Evolutionary conservation across 2,329 filamentous ascomycete genomes (phyloP), one percentile per base, ranked within the genome.

Genomic region (Cladorrhinum sp.): DNA sequence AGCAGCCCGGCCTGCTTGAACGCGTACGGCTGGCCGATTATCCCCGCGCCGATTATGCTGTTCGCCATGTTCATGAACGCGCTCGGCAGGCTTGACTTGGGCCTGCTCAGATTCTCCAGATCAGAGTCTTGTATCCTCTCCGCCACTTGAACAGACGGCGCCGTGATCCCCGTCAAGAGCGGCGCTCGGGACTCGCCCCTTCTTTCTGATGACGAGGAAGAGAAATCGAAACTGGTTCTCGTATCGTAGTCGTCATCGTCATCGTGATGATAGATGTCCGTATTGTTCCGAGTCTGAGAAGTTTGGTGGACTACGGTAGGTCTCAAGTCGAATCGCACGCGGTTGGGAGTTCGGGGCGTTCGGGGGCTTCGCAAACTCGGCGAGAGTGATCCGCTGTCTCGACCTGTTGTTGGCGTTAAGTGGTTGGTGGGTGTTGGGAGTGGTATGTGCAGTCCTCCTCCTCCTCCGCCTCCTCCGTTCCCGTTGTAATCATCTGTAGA

Each of bases 21-120:
- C n/a, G 95, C 95, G 76, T 98, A 99, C 12, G 95, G 93, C 76
- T 99, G 95, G 2, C 91, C 86, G 70, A 89, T 88, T 74, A 89
- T 89, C 56, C 86, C 86, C 1, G 86, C 87, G 41, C 86, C 87
- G 67, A 99, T 97, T 73, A 99, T 99, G 69, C 91, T 96, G 78
- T 99, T 99, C 64, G 95, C 93, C 95, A 99, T 99, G 77, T 99
- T 99, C 92, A 98, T 96, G 68, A 99, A 98, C 2, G 95, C 93
- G 72, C 89, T 91, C 64, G 84, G 82, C 77, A 98, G 82, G 4
- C 90, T 89, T 60, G 91, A 96, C 77, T 93, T 93, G 51, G 93
- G 92, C 59, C 93, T 83, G 45, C 71, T 70, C n/a, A 45, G 6
- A 18, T 20, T 45, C n/a, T 45, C 41, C n/a, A 45, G n/a, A 22